Evolutionary conservation across 306 rosid genomes (phyloP), one percentile per base, ranked within the genome.

Genomic region (Datisca glomerata): DNA sequence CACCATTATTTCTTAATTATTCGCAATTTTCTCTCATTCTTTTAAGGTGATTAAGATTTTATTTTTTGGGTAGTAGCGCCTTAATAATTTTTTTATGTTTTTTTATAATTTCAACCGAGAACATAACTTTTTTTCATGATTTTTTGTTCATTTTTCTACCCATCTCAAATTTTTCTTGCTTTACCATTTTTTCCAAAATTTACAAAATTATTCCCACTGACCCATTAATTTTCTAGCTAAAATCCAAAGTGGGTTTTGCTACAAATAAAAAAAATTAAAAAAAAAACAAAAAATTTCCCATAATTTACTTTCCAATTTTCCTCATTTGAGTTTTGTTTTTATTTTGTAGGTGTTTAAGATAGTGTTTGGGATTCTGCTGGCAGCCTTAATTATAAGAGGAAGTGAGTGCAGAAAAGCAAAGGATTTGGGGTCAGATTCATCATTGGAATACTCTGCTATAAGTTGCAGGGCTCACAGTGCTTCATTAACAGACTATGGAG

Each of bases 381-480:
- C 39, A 20, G 47, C 32, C 16, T 31, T 49, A 11, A 7, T 46
- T 44, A 13, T 6, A 60, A 48, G 56, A 34, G 65, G 56, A 46
- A 66, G 51, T 21, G 6, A 47, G 31, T 24, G 19, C 16, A 36
- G 47, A 16, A 61, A 1, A 22, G 44, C 18, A 18, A 38, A 21
- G 22, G 41, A 22, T 28, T 22, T 47, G 8, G 67, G 22, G 13
- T 27, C 34, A 1, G 44, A 47, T 21, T 21, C 16, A 5, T 49
- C n/a, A n/a, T n/a, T 59, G 21, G 69, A 60, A 51, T 71, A 65
- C 61, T 35, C 38, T 3, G 78, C 72, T 12, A 60, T 65, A 24
- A 71, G 46, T 18, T 71, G 78, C 52, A 71, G 78, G 43, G 69
- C 62, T 15, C 73, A 65, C 47, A 65, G 59, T 21, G 78, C 69